Evolutionary conservation across 2,329 filamentous ascomycete genomes (phyloP).

Genomic region (Tothia fuscella): DNA sequence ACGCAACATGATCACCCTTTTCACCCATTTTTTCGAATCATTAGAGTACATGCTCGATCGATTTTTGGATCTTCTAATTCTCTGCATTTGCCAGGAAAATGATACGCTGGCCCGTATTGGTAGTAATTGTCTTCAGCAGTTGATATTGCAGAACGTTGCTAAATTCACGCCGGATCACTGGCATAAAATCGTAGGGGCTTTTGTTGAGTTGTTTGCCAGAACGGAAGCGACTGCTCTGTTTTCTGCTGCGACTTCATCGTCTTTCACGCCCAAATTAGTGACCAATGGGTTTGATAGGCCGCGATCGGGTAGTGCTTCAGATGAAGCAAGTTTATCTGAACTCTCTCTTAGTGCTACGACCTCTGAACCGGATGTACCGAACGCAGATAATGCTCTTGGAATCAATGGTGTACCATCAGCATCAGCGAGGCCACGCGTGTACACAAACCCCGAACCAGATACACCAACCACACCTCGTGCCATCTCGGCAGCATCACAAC

Average conservation of each 20-base stretch:
- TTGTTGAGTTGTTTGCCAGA: slow-evolving; percentile 87
- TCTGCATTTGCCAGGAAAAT: slow-evolving; percentile 98
- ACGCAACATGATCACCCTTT: slow-evolving; percentile 95
- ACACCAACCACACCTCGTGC: slow-evolving; percentile 20
- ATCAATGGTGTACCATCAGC: slow-evolving; percentile 28
- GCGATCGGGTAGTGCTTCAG: slow-evolving; percentile 9
- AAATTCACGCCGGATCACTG: slow-evolving; percentile 85
- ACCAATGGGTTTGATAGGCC: slow-evolving; percentile 36
- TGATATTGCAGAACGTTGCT: slow-evolving; percentile 90
- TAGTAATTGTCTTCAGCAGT: slow-evolving; percentile 92
- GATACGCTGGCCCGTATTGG: slow-evolving; percentile 96
- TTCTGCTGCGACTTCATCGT: slow-evolving; percentile 54
- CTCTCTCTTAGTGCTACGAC: slow-evolving; percentile 22
- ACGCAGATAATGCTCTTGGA: slow-evolving; percentile 29
- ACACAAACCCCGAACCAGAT: slow-evolving; percentile 18
- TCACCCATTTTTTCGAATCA: slow-evolving; percentile 95
- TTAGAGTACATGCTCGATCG: slow-evolving; percentile 96
- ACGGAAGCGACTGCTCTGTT: slow-evolving; percentile 95
- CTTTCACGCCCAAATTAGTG: slow-evolving; percentile 36
- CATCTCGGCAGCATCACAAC: slow-evolving; percentile 20
- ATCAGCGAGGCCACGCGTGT: slow-evolving; percentile 21
- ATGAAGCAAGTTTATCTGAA: slow-evolving; percentile 21
- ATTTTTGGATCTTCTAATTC: slow-evolving; percentile 85
- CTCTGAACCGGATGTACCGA: slow-evolving; percentile 17
- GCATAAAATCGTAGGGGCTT: slow-evolving; percentile 87